A percentile compares a stretch with the other conserved stretches of the same genome.
Conservation (phyloP, 306 rosid species). For the Medicago truncatula region MtrunA17r5.0-ANR NC_053043.1:51425001-51425500, state of each 20-base stretch:
- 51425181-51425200: constrained; percentile 82
- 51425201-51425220: constrained; percentile 76
- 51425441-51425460: constrained; percentile 17
- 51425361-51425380: constrained; percentile 83
- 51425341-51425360: constrained; percentile 76
- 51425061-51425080: constrained; percentile 37
- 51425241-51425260: constrained; percentile 23
- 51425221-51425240: constrained; percentile 53
- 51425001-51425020: constrained; percentile 59
- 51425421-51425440: neutral
- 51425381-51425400: constrained; percentile 68
- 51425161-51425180: constrained; percentile 77
- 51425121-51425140: constrained; percentile 85
- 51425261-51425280: constrained; percentile 15
- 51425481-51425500: constrained; percentile 85
- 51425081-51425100: constrained; percentile 83
- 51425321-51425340: constrained; percentile 76
- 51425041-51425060: constrained; percentile 30
- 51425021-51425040: constrained; percentile 21
- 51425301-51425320: constrained; percentile 35
- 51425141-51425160: constrained; percentile 76
- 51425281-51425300: constrained; percentile 19
- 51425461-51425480: constrained; percentile 29
- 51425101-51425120: constrained; percentile 77
- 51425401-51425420: neutral